phyloP scores from a whole-genome alignment of 441 rosid species.

The Syzygium malaccense region DNA sequence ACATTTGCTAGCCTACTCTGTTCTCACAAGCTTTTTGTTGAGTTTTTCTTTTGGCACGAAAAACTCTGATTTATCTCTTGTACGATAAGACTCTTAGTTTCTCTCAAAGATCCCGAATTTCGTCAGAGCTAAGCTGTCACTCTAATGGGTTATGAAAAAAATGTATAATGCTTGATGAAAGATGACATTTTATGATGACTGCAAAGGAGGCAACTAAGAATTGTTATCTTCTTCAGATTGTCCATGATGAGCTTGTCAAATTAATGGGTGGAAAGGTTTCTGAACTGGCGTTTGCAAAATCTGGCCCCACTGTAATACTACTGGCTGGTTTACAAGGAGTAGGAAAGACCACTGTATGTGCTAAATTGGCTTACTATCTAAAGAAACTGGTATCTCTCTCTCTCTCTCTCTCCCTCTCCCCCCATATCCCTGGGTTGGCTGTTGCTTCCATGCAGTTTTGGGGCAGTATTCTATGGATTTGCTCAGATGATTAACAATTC shows the following conservation, averaged over 20 bases:
- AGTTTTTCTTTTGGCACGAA: not conserved
- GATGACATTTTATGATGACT: not conserved
- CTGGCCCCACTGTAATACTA: constrained; percentile 78
- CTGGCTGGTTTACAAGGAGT: constrained; percentile 98
- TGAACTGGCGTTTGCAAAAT: constrained; percentile 80
- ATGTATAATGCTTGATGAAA: not conserved
- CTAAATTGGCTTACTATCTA: constrained; percentile 88
- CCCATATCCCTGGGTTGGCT: not conserved
- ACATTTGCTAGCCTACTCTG: not conserved
- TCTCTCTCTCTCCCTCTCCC: not conserved
- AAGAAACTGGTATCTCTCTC: constrained; percentile 67
- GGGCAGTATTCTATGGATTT: not conserved
- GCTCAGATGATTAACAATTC: not conserved
- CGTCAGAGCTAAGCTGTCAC: not conserved
- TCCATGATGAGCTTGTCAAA: constrained; percentile 82
- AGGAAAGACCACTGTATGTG: constrained; percentile 96
- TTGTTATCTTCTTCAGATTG: constrained; percentile 43
- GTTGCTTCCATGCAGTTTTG: not conserved
- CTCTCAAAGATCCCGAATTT: not conserved
- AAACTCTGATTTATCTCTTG: not conserved
- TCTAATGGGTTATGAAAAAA: not conserved
- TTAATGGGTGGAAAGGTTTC: constrained; percentile 98
- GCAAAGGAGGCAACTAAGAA: not conserved
- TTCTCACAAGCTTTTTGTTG: not conserved
- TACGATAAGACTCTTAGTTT: not conserved